Evolutionary conservation across 139 green algal genomes (phyloP).

Genomic region (Zygnema circumcarinatum): DNA sequence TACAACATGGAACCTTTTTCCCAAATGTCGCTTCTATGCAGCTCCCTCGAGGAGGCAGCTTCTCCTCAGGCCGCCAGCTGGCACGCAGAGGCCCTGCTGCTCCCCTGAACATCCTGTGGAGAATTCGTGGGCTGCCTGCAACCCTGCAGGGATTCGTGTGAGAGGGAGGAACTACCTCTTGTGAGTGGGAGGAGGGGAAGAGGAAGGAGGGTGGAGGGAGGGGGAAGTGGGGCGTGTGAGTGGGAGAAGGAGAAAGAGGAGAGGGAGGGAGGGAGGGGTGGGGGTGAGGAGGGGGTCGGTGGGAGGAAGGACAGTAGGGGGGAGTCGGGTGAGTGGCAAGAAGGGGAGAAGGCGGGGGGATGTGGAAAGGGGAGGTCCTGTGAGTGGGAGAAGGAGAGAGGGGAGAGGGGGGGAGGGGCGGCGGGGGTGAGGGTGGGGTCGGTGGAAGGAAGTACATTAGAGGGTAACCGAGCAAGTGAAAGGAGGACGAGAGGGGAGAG

Average conservation of each 20-base stretch:
- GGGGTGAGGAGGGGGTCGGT: not conserved
- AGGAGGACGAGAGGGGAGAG: not conserved
- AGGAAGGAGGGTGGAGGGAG: not conserved
- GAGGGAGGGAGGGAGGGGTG: not conserved
- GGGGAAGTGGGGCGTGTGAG: not conserved
- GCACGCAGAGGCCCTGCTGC: not conserved
- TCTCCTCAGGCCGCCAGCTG: not conserved
- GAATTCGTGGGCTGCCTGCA: not conserved
- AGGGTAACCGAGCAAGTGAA: not conserved
- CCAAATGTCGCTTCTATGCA: not conserved
- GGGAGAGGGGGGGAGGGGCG: not conserved
- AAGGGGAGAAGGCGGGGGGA: not conserved
- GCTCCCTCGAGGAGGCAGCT: not conserved
- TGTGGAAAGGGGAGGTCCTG: not conserved
- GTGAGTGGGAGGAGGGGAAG: not conserved
- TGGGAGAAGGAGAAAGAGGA: not conserved
- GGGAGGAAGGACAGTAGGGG: not conserved
- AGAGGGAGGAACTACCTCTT: not conserved
- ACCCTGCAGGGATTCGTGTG: not conserved
- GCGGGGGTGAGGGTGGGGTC: not conserved
- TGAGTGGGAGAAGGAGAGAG: not conserved
- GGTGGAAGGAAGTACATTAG: not conserved
- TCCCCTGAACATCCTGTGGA: not conserved
- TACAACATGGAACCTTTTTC: too few relatives aligned
- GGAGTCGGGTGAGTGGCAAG: too few relatives aligned